A percentile compares a stretch with the other conserved stretches of the same genome.
These are phyloP conservation scores for Fusarium tuaranense DNA, from an alignment of 2,329 filamentous ascomycete genomes.

Conservation along the genomic window DNA sequence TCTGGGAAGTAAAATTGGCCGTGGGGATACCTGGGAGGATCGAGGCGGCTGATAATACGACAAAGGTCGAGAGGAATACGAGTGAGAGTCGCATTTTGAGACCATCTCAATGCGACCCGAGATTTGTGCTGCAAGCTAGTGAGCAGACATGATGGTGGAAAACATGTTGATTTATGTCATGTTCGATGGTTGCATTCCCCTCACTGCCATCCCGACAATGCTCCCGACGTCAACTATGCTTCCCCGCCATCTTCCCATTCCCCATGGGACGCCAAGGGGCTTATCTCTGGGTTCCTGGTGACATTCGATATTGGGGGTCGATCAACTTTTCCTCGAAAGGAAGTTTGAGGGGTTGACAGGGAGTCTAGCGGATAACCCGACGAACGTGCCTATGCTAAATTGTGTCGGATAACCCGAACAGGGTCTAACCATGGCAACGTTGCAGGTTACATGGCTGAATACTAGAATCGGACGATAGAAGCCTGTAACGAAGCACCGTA, in stretches of 20 bases:
- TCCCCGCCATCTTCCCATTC: not conserved
- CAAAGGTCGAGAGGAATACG: not conserved
- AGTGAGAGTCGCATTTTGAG: not conserved
- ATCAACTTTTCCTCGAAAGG: not conserved
- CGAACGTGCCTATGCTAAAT: not conserved
- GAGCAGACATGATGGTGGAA: not conserved
- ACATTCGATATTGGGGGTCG: not conserved
- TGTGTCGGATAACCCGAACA: not conserved
- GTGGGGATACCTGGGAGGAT: not conserved
- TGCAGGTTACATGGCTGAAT: not conserved
- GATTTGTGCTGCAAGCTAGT: no score
- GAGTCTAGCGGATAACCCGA: not conserved
- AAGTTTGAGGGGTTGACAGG: not conserved
- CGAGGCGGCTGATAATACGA: not conserved
- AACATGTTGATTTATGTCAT: not conserved
- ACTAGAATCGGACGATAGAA: not conserved
- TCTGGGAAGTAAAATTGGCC: not conserved
- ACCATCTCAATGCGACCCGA: not conserved
- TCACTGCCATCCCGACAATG: not conserved
- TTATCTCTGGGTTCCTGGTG: not conserved
- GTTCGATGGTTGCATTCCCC: not conserved
- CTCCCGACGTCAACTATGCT: not conserved
- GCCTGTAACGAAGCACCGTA: not conserved
- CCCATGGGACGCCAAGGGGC: not conserved
- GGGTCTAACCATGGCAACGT: not conserved